Evolutionary conservation across 2,329 filamentous ascomycete genomes (phyloP).

Genomic region (Gliomastix tumulicola): DNA sequence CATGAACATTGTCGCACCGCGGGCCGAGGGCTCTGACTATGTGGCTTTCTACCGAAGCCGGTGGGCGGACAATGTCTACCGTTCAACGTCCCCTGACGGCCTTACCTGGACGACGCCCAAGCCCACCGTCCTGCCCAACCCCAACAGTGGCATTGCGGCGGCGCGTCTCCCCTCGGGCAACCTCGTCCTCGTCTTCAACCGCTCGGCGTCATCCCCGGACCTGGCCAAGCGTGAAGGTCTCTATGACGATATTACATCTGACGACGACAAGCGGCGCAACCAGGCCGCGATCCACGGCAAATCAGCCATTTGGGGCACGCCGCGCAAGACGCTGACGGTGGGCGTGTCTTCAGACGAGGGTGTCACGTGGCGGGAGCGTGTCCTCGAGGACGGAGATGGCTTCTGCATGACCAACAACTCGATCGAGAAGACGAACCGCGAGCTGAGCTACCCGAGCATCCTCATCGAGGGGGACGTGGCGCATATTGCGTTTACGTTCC

Average conservation of each 20-base stretch:
- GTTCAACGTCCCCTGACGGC: slow-evolving; percentile 28
- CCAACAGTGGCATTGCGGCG: slow-evolving; percentile 32
- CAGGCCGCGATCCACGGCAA: slow-evolving; percentile 25
- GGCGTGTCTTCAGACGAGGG: slow-evolving; percentile 27
- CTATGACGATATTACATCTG: slow-evolving; percentile 35
- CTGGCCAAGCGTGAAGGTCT: slow-evolving; percentile 27
- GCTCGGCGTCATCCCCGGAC: slow-evolving; percentile 22
- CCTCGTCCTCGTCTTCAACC: slow-evolving; percentile 30
- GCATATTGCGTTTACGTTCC: slow-evolving; percentile 34
- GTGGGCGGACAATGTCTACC: slow-evolving; percentile 35
- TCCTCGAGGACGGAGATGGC: slow-evolving; percentile 34
- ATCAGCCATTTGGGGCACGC: slow-evolving; percentile 35
- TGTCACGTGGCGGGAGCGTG: slow-evolving; percentile 24
- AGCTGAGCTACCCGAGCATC: slow-evolving; percentile 36
- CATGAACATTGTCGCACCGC: slow-evolving; percentile 29
- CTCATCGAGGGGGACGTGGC: slow-evolving; percentile 15
- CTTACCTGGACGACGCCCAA: slow-evolving; percentile 26
- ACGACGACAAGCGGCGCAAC: slow-evolving; percentile 27
- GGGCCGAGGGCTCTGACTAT: slow-evolving; percentile 15
- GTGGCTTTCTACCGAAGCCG: slow-evolving; percentile 32
- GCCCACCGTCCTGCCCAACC: slow-evolving; percentile 29
- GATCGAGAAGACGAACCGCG: slow-evolving; percentile 28
- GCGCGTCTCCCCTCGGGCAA: slow-evolving; percentile 25
- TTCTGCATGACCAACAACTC: slow-evolving; percentile 38
- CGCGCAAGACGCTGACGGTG: slow-evolving; percentile 23